phyloP scores from a whole-genome alignment of 768 basidiomycete genomes.

The Sarcomyxa edulis region DNA sequence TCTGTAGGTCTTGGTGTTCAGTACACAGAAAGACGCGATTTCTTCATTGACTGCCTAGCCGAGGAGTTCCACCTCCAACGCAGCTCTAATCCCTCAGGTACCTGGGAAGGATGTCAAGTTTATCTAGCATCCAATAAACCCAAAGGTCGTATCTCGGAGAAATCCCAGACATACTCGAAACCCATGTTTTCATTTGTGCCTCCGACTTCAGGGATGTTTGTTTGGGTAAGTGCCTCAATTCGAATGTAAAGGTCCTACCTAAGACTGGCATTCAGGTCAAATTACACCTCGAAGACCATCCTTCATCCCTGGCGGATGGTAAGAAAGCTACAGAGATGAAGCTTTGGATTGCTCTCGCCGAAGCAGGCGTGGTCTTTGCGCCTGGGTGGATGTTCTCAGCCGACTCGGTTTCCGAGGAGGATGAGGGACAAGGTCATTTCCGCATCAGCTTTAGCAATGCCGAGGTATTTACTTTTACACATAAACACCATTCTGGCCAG shows the following conservation, averaged over 20 bases:
- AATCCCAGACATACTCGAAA: slow-evolving; percentile 18
- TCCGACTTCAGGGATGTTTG: slow-evolving; percentile 81
- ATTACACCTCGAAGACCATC: slow-evolving; percentile 57
- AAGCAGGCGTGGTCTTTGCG: slow-evolving; percentile 56
- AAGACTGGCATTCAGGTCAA: slow-evolving; percentile 36
- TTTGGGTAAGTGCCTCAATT: slow-evolving; percentile 47
- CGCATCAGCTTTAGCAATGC: slow-evolving; percentile 53
- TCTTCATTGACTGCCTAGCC: slow-evolving; percentile 56
- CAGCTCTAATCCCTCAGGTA: slow-evolving; percentile 19
- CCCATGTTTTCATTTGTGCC: slow-evolving; percentile 65
- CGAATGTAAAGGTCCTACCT: background rate
- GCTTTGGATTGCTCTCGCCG: slow-evolving; percentile 56
- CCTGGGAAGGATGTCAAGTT: slow-evolving; percentile 32
- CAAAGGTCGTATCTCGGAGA: slow-evolving; percentile 27
- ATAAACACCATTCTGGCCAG: background rate
- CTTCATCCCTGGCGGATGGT: slow-evolving; percentile 30
- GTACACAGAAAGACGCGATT: slow-evolving; percentile 56
- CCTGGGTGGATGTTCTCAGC: slow-evolving; percentile 52
- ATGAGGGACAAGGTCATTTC: slow-evolving; percentile 39
- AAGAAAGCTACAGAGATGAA: slow-evolving; percentile 45
- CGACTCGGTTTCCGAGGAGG: slow-evolving; percentile 13
- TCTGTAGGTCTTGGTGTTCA: slow-evolving; percentile 44
- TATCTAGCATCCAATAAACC: slow-evolving; percentile 41
- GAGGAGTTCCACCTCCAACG: slow-evolving; percentile 57
- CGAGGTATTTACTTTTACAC: slow-evolving; percentile 40